phyloP scores from a whole-genome alignment of 371 early-diverging fungal genomes.

The Cokeromyces recurvatus region DNA sequence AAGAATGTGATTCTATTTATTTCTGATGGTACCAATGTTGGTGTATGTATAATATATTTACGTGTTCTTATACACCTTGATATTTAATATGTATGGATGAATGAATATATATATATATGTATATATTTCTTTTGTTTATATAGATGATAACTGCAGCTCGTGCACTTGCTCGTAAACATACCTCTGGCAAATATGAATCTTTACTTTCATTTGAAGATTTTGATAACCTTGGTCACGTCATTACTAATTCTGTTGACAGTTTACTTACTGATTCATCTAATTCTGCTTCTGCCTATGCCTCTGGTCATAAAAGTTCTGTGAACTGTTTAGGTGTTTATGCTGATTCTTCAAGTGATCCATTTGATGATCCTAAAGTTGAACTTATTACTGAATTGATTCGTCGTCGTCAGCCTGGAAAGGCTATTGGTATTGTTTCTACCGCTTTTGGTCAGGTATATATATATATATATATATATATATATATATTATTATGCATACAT shows the following conservation, averaged over 20 bases:
- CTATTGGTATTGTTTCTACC: conserved; percentile 71
- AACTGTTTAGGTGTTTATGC: conserved; percentile 64
- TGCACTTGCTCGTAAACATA: conserved; percentile 50
- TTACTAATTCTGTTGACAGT: conserved; percentile 68
- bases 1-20: conserved; percentile 74
- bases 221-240: conserved; percentile 62
- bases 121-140: not conserved
- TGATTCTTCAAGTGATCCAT: conserved; percentile 47
- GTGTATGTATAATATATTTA: conserved; percentile 30
- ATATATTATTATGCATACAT: not conserved
- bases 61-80: no score
- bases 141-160: conserved; percentile 61
- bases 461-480: not conserved
- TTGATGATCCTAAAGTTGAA: conserved; percentile 65
- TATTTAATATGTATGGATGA: no score
- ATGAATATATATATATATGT: not conserved
- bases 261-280: conserved; percentile 77
- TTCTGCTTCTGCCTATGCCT: conserved; percentile 66
- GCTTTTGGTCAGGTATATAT: conserved; percentile 36
- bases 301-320: conserved; percentile 63
- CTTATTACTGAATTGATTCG: conserved; percentile 66
- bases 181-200: conserved; percentile 54
- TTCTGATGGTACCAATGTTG: conserved; percentile 67
- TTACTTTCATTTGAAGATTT: conserved; percentile 60
- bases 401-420: conserved; percentile 61